Percentiles rank a stretch among this genome's conserved stretches.
These are phyloP conservation scores for Ensete ventricosum DNA, from an alignment of 176 grass and related monocot genomes.

Conservation along the genomic window DNA sequence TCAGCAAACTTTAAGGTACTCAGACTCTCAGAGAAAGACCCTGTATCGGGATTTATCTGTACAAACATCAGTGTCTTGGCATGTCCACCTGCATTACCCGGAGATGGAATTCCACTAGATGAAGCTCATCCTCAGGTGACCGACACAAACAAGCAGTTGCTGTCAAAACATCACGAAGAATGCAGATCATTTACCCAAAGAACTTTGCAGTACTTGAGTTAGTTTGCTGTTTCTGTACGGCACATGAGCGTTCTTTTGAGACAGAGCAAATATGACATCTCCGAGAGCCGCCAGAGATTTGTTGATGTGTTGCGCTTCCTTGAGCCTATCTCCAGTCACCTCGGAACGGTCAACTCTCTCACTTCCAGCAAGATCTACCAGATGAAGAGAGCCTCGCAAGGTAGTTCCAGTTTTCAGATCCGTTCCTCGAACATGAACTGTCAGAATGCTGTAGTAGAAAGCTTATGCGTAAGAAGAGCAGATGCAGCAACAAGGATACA, in stretches of 20 bases:
- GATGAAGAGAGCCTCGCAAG: conserved; percentile 14
- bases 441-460: conserved; percentile 11
- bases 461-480: neutral
- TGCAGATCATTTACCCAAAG: neutral
- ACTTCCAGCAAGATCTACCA: conserved; percentile 25
- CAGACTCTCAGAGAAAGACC: conserved; percentile 4
- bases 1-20: conserved; percentile 25
- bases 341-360: conserved; percentile 24
- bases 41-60: conserved; percentile 23
- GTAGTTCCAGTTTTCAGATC: conserved; percentile 5
- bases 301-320: conserved; percentile 21
- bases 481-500: neutral
- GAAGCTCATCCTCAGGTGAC: neutral
- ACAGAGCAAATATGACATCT: conserved; percentile 22
- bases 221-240: conserved; percentile 21
- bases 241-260: conserved; percentile 14
- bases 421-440: conserved; percentile 18
- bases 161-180: neutral
- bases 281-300: conserved; percentile 21
- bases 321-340: conserved; percentile 17
- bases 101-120: neutral
- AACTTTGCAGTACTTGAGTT: conserved; percentile 21
- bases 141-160: neutral
- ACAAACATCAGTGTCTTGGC: conserved; percentile 23
- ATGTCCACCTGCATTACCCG: conserved; percentile 13